These are phyloP conservation scores for Monosporascus ibericus DNA, from an alignment of 2,329 filamentous ascomycete genomes.

Conservation along the genomic window DNA sequence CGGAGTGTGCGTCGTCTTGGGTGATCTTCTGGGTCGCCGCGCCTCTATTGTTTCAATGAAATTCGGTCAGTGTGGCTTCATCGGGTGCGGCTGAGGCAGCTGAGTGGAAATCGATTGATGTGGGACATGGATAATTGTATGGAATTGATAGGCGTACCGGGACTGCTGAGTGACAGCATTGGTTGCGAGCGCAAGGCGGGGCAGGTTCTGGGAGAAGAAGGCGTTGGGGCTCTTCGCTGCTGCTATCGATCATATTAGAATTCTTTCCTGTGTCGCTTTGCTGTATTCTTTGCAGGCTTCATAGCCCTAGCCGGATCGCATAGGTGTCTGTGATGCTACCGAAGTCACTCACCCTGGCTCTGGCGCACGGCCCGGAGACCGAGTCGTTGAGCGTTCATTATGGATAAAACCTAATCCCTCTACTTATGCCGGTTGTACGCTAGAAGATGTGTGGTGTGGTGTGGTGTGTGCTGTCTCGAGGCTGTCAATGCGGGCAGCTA, in stretches of 20 bases:
- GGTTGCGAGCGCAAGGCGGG: slow-evolving; percentile 38
- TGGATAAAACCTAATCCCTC: slow-evolving; percentile 6
- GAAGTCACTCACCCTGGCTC: slow-evolving; percentile 30
- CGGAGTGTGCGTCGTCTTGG: slow-evolving; percentile 45
- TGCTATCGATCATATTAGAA: slow-evolving; percentile 17
- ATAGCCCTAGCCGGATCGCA: background rate
- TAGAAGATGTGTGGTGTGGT: background rate
- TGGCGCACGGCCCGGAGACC: slow-evolving; percentile 54
- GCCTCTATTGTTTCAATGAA: slow-evolving; percentile 32
- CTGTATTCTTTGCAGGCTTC: background rate
- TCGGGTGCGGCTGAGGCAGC: too few species aligned
- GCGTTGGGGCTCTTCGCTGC: slow-evolving; percentile 38
- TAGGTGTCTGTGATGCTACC: background rate
- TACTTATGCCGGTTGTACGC: background rate
- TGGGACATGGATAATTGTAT: background rate
- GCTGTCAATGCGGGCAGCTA: slow-evolving; percentile 2
- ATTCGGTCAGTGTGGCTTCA: background rate
- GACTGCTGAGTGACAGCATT: slow-evolving; percentile 36
- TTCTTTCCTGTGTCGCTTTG: background rate
- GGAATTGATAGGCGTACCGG: slow-evolving; percentile 32
- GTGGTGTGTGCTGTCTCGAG: background rate
- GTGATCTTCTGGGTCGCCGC: slow-evolving; percentile 54
- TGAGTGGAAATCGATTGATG: too few species aligned
- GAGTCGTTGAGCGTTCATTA: slow-evolving; percentile 52
- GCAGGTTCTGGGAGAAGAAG: slow-evolving; percentile 42